Evolutionary conservation across 371 early-diverging fungal species (phyloP).

Genomic region (Mucor mucedo): DNA sequence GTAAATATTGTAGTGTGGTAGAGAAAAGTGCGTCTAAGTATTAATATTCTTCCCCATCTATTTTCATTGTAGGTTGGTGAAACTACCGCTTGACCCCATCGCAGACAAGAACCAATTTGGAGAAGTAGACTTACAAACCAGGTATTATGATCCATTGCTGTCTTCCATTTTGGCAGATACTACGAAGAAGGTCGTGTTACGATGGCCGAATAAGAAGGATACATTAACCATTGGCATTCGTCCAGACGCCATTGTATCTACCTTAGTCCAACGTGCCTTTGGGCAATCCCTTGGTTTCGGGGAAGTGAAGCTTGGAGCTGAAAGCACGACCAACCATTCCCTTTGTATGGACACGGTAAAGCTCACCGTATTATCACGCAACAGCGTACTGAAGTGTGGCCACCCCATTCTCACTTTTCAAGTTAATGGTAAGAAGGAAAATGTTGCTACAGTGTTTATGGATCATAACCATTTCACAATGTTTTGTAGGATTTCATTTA

Average conservation of each 20-base stretch:
- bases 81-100: constrained; percentile 23
- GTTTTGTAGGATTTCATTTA: too few relatives aligned
- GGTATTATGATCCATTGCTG: constrained; percentile 32
- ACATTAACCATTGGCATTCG: constrained; percentile 21
- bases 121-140: constrained; percentile 32
- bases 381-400: too few relatives aligned
- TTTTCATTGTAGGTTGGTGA: constrained; percentile 20
- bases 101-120: constrained; percentile 28
- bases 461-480: too few relatives aligned
- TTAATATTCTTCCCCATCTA: constrained; percentile 12
- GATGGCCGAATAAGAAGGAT: constrained; percentile 25
- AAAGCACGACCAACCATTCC: constrained; percentile 34
- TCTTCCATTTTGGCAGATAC: constrained; percentile 13
- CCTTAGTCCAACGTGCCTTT: constrained; percentile 35
- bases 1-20: constrained; percentile 26
- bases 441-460: too few relatives aligned
- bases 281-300: constrained; percentile 34
- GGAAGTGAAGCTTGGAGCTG: constrained; percentile 37
- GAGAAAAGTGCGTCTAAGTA: constrained; percentile 20
- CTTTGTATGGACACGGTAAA: constrained; percentile 27
- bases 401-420: too few relatives aligned
- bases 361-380: too few relatives aligned
- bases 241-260: constrained; percentile 35
- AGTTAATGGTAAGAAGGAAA: too few relatives aligned
- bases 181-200: constrained; percentile 16